Percentiles rank a stretch among this genome's conserved stretches.
phyloP scores from a whole-genome alignment of 208 protist species.

The Acanthamoeba healyi region DNA sequence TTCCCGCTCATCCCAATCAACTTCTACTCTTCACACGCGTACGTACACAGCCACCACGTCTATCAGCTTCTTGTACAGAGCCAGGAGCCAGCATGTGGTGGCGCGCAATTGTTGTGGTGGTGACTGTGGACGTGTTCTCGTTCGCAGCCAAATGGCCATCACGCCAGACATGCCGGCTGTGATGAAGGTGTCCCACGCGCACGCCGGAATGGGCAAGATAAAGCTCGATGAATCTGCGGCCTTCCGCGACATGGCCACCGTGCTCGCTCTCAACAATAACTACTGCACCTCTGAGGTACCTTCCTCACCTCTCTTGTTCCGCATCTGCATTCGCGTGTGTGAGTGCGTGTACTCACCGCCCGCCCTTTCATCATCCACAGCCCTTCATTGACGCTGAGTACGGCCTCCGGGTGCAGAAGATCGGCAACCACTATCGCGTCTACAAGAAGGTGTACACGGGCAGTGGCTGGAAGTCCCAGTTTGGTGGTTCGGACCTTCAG shows the following conservation, averaged over 20 bases:
- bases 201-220: slow-evolving; percentile 67
- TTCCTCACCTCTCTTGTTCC: neutral
- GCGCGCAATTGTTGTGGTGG: too few species aligned
- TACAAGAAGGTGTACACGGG: slow-evolving; percentile 64
- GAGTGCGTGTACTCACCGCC: too few species aligned
- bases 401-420: slow-evolving; percentile 58
- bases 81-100: too few species aligned
- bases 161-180: slow-evolving; percentile 27
- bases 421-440: neutral
- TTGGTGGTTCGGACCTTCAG: slow-evolving; percentile 47
- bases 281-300: slow-evolving; percentile 54
- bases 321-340: neutral
- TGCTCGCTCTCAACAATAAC: slow-evolving; percentile 30
- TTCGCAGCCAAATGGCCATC: slow-evolving; percentile 67
- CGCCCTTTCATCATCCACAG: too few species aligned
- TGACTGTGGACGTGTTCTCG: too few species aligned
- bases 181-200: slow-evolving; percentile 64
- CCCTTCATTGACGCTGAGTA: slow-evolving; percentile 62
- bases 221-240: neutral
- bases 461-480: slow-evolving; percentile 67
- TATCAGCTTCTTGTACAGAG: too few species aligned
- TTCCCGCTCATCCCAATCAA: slow-evolving; percentile 61
- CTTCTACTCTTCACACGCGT: neutral
- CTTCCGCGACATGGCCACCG: slow-evolving; percentile 21
- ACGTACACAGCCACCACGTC: too few species aligned